Conservation (phyloP, 768 basidiomycete species). For the Zangia roseola region DNA sequence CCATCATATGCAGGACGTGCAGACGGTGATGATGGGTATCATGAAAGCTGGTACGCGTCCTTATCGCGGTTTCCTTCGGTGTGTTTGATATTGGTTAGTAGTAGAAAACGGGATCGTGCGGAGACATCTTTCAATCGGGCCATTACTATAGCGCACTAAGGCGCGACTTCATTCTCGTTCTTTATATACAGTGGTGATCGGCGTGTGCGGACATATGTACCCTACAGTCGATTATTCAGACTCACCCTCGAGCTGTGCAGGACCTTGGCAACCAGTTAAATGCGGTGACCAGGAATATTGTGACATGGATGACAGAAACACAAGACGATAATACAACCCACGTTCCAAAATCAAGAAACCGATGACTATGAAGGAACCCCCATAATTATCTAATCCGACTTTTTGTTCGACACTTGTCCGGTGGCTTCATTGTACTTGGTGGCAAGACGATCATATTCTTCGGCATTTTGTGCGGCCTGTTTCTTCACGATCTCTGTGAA, state of each 20-base stretch:
- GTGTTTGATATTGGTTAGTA: constrained; percentile 16
- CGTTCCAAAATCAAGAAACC: neutral
- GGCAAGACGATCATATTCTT: constrained; percentile 81
- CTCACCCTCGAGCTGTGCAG: no score
- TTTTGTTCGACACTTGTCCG: constrained; percentile 60
- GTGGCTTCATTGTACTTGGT: constrained; percentile 73
- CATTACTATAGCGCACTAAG: constrained; percentile 49
- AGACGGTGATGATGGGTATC: constrained; percentile 54
- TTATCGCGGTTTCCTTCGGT: neutral
- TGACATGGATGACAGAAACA: neutral
- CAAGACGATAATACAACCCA: neutral
- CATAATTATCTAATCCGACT: constrained; percentile 49
- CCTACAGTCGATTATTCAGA: no score
- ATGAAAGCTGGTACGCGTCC: constrained; percentile 40
- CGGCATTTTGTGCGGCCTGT: constrained; percentile 75
- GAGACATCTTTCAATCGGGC: constrained; percentile 52
- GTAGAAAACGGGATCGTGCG: constrained; percentile 64
- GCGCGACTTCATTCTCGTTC: neutral
- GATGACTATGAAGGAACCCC: neutral
- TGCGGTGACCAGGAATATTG: no score
- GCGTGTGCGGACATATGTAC: no score
- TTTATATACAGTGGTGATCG: no score
- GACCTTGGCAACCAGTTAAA: no score
- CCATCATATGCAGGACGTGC: constrained; percentile 48
- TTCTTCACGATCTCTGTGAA: constrained; percentile 72